Evolutionary conservation across 2,329 filamentous ascomycete species (phyloP), one percentile per base, ranked within the genome.

Genomic region (Aspergillus caelatus): DNA sequence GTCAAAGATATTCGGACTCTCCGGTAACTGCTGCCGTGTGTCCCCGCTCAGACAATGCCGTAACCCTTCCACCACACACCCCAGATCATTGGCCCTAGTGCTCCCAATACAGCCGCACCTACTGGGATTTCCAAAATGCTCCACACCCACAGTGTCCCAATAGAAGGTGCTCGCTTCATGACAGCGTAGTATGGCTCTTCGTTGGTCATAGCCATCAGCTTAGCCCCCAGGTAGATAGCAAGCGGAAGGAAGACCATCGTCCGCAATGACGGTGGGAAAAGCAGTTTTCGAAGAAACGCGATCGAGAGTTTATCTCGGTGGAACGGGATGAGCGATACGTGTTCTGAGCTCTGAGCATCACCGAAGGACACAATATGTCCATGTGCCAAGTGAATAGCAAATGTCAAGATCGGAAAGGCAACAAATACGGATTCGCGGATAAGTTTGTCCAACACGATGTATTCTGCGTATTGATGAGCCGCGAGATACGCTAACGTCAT

Each of bases 141-240:
- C 93, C 94, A 98, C 5, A 98, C 86, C 94, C 94, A 98, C 21
- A 98, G 77, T 46, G 92, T 94, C 0, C 93, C 95, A 16, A 97
- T 77, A 6, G 93, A 89, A n/a, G 95, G 95, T 0, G 93, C 91
- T 67, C 88, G 89, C 81, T 97, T 96, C 92, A 98, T 94, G 23
- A 96, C 89, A 8, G 91, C 91, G 70, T 96, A 88, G 72, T 97
- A 98, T 5, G 90, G 88, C 68, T 89, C 87, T 34, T 83, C 85
- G 72, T 97, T 98, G 30, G 91, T 93, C 59, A 94, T 88, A 69
- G 91, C 83, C 56, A 98, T 89, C 66, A 97, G 82, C 77, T 93
- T 94, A 78, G 89, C 92, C 1, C 95, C 95, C 0, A 80, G 66
- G 16, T 34, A 48, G 5, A 74, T 57, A 28, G 78, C 73, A 6